phyloP scores from a whole-genome alignment of 768 basidiomycete genomes.

The Lactarius indigo region DNA sequence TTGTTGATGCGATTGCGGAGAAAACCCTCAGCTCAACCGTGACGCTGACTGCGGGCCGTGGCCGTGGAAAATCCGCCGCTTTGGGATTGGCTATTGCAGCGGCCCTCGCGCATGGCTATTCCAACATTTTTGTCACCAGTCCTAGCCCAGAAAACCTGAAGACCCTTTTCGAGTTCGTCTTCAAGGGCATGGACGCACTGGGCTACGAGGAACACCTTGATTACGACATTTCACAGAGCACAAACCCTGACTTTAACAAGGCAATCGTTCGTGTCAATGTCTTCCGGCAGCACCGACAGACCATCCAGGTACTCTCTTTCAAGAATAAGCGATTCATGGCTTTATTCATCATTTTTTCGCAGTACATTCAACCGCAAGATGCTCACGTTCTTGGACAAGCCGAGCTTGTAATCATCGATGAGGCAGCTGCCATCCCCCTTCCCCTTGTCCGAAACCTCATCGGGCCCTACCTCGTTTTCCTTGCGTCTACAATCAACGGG shows the following conservation, averaged over 20 bases:
- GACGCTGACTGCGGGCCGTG: constrained; percentile 90
- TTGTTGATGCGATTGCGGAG: constrained; percentile 89
- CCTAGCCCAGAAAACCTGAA: constrained; percentile 97
- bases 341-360: neutral
- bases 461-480: constrained; percentile 95
- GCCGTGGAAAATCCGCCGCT: constrained; percentile 95
- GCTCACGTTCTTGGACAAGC: constrained; percentile 97
- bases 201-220: constrained; percentile 98
- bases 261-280: constrained; percentile 95
- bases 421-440: constrained; percentile 96
- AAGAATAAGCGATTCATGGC: neutral
- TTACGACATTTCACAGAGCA: constrained; percentile 93
- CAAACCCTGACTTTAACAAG: constrained; percentile 91
- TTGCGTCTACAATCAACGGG: constrained; percentile 99
- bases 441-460: constrained; percentile 94
- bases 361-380: constrained; percentile 99
- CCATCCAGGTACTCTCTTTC: constrained; percentile 70
- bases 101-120: constrained; percentile 89
- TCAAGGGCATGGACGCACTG: constrained; percentile 91
- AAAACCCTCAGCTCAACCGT: constrained; percentile 94
- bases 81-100: constrained; percentile 93
- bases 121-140: constrained; percentile 97
- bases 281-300: constrained; percentile 91
- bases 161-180: constrained; percentile 96
- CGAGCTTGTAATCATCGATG: constrained; percentile 95